phyloP scores from a whole-genome alignment of 202 grass and related monocot genomes.

The Brachypodium distachyon region DNA sequence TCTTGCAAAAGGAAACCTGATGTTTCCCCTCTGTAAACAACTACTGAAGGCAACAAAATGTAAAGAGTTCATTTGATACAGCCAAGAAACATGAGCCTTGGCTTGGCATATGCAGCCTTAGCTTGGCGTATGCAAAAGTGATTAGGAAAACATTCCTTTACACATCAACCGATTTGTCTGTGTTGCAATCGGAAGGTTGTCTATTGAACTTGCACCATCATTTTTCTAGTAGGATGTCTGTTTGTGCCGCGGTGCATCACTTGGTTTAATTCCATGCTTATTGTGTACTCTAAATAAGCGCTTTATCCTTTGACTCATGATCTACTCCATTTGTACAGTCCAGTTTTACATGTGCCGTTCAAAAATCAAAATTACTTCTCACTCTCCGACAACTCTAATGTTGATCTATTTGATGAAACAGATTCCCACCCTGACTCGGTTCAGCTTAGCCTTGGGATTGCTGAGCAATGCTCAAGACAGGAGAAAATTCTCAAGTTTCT shows the following conservation, averaged over 20 bases:
- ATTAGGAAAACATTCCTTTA: neutral
- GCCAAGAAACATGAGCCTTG: neutral
- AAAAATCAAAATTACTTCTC: neutral
- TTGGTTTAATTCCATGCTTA: neutral
- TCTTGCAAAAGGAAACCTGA: neutral
- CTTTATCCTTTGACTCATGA: neutral
- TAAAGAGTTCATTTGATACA: neutral
- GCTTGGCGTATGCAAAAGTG: neutral
- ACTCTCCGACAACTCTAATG: neutral
- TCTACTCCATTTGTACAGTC: neutral
- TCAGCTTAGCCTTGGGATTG: constrained; percentile 62
- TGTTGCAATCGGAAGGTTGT: neutral
- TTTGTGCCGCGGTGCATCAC: neutral
- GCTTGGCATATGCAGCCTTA: neutral
- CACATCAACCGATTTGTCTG: neutral
- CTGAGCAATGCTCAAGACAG: constrained; percentile 57
- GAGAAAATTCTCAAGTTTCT: constrained; percentile 73
- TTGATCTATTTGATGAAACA: constrained; percentile 26
- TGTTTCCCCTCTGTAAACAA: neutral
- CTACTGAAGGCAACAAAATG: neutral
- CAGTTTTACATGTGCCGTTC: neutral
- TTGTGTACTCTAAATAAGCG: neutral
- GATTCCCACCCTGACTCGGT: constrained; percentile 47
- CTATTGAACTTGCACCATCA: neutral
- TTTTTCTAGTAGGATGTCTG: neutral